Evolutionary conservation across 169 alveolate species (phyloP).

Genomic region (Plasmodium knowlesi): DNA sequence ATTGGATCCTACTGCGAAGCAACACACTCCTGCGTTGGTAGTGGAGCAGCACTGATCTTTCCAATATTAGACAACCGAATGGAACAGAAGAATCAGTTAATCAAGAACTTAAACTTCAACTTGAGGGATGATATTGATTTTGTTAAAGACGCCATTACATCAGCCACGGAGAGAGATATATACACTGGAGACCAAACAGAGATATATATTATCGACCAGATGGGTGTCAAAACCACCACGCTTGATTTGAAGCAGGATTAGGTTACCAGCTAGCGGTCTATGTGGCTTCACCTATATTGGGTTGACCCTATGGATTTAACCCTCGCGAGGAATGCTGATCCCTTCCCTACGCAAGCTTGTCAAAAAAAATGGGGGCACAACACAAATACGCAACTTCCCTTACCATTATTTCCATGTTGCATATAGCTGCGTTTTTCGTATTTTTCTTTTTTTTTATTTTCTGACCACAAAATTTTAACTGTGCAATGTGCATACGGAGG

Average conservation of each 20-base stretch:
- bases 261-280: not conserved
- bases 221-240: conserved; percentile 72
- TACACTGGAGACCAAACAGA: conserved; percentile 93
- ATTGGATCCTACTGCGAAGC: conserved; percentile 91
- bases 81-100: conserved; percentile 82
- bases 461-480: not conserved
- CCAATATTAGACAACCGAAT: conserved; percentile 92
- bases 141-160: conserved; percentile 92
- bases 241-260: conserved; percentile 75
- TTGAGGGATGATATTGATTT: conserved; percentile 87
- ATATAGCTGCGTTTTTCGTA: not conserved
- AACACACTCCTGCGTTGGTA: conserved; percentile 93
- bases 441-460: not conserved
- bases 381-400: not conserved
- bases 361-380: not conserved
- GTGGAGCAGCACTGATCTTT: conserved; percentile 90
- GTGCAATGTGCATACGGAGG: not conserved
- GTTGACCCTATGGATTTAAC: not conserved
- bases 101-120: conserved; percentile 70
- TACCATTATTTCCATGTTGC: not conserved
- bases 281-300: not conserved
- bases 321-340: not conserved
- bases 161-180: conserved; percentile 95
- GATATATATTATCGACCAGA: conserved; percentile 80
- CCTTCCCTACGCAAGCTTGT: not conserved